phyloP scores from a whole-genome alignment of 441 rosid species.

The Flueggea neowawraea region DNA sequence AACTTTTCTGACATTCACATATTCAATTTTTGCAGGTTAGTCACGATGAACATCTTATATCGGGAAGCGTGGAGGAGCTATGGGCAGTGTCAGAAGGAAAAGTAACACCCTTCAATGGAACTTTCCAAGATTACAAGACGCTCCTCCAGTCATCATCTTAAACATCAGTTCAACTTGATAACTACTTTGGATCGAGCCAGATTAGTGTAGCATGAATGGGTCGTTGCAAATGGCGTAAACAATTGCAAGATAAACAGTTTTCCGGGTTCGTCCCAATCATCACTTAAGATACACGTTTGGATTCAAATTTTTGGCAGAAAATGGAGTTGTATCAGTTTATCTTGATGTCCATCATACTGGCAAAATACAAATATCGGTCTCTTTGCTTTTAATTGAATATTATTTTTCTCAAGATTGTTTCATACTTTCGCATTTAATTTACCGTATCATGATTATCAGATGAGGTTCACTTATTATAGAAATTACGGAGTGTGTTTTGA shows the following conservation, averaged over 20 bases:
- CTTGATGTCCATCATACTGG: too few species aligned
- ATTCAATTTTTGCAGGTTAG: constrained; percentile 62
- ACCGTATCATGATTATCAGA: too few species aligned
- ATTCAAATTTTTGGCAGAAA: too few species aligned
- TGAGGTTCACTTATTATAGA: too few species aligned
- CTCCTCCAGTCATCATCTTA: constrained; percentile 51
- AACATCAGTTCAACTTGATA: neutral
- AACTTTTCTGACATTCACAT: neutral
- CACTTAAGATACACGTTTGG: too few species aligned
- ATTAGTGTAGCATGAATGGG: too few species aligned
- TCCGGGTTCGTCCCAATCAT: neutral
- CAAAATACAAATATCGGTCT: too few species aligned
- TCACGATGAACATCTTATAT: constrained; percentile 94
- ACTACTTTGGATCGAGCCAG: neutral
- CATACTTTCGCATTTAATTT: too few species aligned
- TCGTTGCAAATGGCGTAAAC: neutral
- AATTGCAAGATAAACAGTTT: neutral
- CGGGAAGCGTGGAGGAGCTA: constrained; percentile 93
- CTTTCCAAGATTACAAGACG: constrained; percentile 92
- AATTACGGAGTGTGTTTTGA: too few species aligned
- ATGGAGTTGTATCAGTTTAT: too few species aligned
- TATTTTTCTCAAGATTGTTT: too few species aligned
- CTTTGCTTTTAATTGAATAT: too few species aligned
- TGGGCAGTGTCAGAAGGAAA: constrained; percentile 88
- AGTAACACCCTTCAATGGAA: constrained; percentile 77